phyloP scores from a whole-genome alignment of 495 filamentous ascomycete species.

The Aspergillus asperescens region DNA sequence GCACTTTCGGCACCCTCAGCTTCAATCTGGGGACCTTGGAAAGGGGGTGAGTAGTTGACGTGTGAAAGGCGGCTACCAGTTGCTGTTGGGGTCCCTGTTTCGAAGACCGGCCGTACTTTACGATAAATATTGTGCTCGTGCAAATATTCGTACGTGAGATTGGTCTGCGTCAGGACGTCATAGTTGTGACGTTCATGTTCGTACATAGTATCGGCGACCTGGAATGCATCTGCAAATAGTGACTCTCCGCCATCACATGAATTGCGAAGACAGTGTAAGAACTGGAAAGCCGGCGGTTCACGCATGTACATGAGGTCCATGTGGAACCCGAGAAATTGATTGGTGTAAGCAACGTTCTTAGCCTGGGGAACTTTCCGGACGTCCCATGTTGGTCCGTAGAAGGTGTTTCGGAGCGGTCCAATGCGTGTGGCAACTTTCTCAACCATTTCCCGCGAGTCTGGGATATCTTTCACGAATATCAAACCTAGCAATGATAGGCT shows the following conservation, averaged over 20 bases:
- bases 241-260: slow-evolving; percentile 72
- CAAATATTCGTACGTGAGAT: slow-evolving; percentile 62
- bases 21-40: slow-evolving; percentile 45
- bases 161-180: slow-evolving; percentile 36
- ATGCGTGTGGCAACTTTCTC: slow-evolving; percentile 63
- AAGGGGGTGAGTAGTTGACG: slow-evolving; percentile 69
- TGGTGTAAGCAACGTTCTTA: slow-evolving; percentile 90
- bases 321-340: slow-evolving; percentile 70
- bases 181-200: slow-evolving; percentile 18
- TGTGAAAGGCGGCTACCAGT: slow-evolving; percentile 66
- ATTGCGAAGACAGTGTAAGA: slow-evolving; percentile 81
- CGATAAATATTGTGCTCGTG: slow-evolving; percentile 59
- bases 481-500: slow-evolving; percentile 58
- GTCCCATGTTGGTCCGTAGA: slow-evolving; percentile 89
- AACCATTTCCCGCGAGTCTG: slow-evolving; percentile 57
- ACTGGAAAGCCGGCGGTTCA: slow-evolving; percentile 71
- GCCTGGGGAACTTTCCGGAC: slow-evolving; percentile 69
- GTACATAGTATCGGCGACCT: slow-evolving; percentile 50
- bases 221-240: slow-evolving; percentile 68
- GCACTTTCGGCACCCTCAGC: not conserved
- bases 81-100: slow-evolving; percentile 40
- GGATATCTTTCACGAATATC: slow-evolving; percentile 67
- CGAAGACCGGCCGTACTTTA: slow-evolving; percentile 50
- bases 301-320: slow-evolving; percentile 90
- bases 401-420: slow-evolving; percentile 70